Percentiles rank a stretch among this genome's conserved stretches.
Conservation (phyloP, 257 asterid genomes). For the Jasminum sambac region DNA sequence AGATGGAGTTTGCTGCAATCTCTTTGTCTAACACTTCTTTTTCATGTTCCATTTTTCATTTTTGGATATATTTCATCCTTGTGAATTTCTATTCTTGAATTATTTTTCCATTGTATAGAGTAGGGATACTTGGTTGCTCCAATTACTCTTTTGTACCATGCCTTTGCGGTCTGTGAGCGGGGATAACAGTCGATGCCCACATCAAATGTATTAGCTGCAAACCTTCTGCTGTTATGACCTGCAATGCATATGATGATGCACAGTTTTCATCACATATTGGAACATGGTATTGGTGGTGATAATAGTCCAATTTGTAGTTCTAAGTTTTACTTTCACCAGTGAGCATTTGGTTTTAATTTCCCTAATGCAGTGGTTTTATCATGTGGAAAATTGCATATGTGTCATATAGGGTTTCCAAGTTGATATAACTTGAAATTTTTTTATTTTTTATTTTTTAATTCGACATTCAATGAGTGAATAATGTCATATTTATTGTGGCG, state of each 20-base stretch:
- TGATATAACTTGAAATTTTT: not conserved
- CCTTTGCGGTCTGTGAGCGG: not conserved
- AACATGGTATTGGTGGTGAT: constrained; percentile 6
- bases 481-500: not conserved
- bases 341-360: not conserved
- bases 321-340: not conserved
- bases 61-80: not conserved
- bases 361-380: not conserved
- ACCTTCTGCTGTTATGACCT: constrained; percentile 6
- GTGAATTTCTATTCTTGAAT: too few species aligned
- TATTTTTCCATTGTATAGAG: not conserved
- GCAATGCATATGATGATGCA: constrained; percentile 5
- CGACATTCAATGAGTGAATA: not conserved
- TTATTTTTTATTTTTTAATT: not conserved
- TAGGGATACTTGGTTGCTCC: constrained; percentile 3
- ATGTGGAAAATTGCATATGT: not conserved
- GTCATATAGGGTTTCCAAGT: not conserved
- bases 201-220: not conserved
- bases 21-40: constrained; percentile 1
- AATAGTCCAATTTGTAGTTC: not conserved
- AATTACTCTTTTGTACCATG: not conserved
- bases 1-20: constrained; percentile 4
- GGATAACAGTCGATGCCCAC: not conserved
- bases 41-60: not conserved
- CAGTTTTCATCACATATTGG: not conserved